Conservation (phyloP, 306 rosid genomes). For the Vachellia collinsii region DNA sequence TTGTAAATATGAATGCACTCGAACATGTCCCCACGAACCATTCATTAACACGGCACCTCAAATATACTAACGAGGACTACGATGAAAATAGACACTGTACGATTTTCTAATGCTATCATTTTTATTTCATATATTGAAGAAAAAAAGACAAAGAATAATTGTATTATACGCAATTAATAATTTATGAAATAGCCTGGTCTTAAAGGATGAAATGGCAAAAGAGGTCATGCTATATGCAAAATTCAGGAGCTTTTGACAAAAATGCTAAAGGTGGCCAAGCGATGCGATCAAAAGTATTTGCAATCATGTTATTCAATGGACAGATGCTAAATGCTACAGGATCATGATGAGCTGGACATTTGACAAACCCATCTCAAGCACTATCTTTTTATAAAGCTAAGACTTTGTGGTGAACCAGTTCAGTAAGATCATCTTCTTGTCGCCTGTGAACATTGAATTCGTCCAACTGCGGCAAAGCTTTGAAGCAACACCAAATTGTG, state of each 20-base stretch:
- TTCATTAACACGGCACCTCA: constrained; percentile 18
- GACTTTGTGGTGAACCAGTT: neutral
- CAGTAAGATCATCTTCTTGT: neutral
- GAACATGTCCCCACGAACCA: neutral
- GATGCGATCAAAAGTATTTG: neutral
- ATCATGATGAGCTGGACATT: neutral
- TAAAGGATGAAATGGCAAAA: neutral
- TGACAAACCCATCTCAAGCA: neutral
- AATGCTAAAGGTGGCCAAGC: neutral
- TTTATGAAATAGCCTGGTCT: neutral
- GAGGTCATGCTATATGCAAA: neutral
- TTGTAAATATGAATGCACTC: constrained; percentile 2
- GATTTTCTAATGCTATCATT: neutral
- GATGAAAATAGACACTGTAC: neutral
- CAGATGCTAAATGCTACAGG: neutral
- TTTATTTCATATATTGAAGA: neutral
- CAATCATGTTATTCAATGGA: neutral
- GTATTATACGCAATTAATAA: neutral
- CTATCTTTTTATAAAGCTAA: neutral
- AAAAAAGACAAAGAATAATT: neutral
- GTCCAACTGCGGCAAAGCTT: neutral
- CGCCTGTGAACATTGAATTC: neutral
- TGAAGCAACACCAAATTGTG: neutral
- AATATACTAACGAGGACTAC: constrained; percentile 22
- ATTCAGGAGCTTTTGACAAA: neutral